Percentiles rank a stretch among this genome's conserved stretches.
phyloP scores from a whole-genome alignment of 176 grass and related monocot genomes.

The Juncus effusus region DNA sequence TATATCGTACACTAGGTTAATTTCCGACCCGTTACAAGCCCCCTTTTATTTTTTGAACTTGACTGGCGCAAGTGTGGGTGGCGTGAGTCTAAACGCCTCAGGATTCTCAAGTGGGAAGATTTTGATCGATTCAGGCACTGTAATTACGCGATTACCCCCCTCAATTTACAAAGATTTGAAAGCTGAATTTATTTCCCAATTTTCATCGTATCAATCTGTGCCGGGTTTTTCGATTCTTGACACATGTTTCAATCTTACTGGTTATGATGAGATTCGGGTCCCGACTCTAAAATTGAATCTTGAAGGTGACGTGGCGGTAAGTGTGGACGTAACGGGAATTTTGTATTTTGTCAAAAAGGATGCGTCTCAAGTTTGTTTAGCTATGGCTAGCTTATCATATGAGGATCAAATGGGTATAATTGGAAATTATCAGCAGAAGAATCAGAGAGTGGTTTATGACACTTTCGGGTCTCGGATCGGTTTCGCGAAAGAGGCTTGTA shows the following conservation, averaged over 20 bases:
- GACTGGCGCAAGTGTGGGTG: conserved; percentile 54
- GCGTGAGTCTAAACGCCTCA: conserved; percentile 23
- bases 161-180: conserved; percentile 67
- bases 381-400: conserved; percentile 57
- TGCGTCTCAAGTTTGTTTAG: conserved; percentile 80
- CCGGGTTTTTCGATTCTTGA: conserved; percentile 72
- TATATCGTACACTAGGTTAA: conserved; percentile 67
- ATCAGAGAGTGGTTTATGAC: conserved; percentile 87
- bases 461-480: conserved; percentile 54
- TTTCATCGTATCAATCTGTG: conserved; percentile 40
- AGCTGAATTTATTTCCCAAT: conserved; percentile 64
- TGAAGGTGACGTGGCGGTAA: conserved; percentile 53
- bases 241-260: conserved; percentile 75
- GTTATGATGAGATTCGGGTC: conserved; percentile 61
- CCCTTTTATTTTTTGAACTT: conserved; percentile 93
- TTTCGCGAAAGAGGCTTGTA: conserved; percentile 73
- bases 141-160: conserved; percentile 72
- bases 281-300: conserved; percentile 54
- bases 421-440: conserved; percentile 97
- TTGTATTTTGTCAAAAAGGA: conserved; percentile 84
- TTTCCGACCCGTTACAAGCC: conserved; percentile 57
- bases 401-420: conserved; percentile 79
- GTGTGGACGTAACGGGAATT: conserved; percentile 60
- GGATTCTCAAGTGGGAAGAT: conserved; percentile 53
- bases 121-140: conserved; percentile 88